These are phyloP conservation scores for Lachnum nothofagi DNA, from an alignment of 2,329 filamentous ascomycete species.

Conservation along the genomic window DNA sequence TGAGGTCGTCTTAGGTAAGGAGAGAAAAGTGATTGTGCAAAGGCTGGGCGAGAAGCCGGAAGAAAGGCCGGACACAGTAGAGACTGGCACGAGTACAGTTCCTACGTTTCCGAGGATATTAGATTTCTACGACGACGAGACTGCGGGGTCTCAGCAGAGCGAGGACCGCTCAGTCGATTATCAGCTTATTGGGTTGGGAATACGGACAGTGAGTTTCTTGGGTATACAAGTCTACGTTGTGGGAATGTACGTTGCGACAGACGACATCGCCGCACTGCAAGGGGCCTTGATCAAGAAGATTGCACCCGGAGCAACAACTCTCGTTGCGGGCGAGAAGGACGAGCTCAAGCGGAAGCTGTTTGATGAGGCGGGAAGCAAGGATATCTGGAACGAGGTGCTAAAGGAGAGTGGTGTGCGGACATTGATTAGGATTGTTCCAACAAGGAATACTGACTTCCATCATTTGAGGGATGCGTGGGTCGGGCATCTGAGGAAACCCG, in stretches of 20 bases:
- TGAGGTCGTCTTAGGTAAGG: slow-evolving; percentile 26
- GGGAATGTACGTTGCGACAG: slow-evolving; percentile 81
- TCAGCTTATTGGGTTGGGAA: slow-evolving; percentile 79
- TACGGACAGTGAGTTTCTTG: slow-evolving; percentile 84
- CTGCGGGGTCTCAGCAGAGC: slow-evolving; percentile 3
- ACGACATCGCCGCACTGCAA: slow-evolving; percentile 78
- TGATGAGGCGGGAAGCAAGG: slow-evolving; percentile 63
- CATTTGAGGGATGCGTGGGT: slow-evolving; percentile 91
- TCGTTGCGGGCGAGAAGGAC: slow-evolving; percentile 78
- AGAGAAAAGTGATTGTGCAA: slow-evolving; percentile 29
- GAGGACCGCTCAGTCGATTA: slow-evolving; percentile 56
- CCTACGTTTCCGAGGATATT: slow-evolving; percentile 30
- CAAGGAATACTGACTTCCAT: slow-evolving; percentile 89
- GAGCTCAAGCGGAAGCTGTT: slow-evolving; percentile 63
- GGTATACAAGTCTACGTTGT: slow-evolving; percentile 91
- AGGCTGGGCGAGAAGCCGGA: slow-evolving; percentile 29
- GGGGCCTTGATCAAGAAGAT: slow-evolving; percentile 69
- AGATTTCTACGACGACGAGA: slow-evolving; percentile 26
- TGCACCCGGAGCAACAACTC: slow-evolving; percentile 71
- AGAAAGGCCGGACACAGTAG: slow-evolving; percentile 37
- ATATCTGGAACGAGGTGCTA: slow-evolving; percentile 70
- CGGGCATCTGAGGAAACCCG: slow-evolving; percentile 68
- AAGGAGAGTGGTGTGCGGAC: slow-evolving; percentile 64
- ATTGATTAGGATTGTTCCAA: slow-evolving; percentile 77
- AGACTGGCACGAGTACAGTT: slow-evolving; percentile 30